A percentile compares a stretch with the other conserved stretches of the same genome.
Conservation (phyloP, 495 filamentous ascomycete genomes). For the Penicillium samsonianum region DNA sequence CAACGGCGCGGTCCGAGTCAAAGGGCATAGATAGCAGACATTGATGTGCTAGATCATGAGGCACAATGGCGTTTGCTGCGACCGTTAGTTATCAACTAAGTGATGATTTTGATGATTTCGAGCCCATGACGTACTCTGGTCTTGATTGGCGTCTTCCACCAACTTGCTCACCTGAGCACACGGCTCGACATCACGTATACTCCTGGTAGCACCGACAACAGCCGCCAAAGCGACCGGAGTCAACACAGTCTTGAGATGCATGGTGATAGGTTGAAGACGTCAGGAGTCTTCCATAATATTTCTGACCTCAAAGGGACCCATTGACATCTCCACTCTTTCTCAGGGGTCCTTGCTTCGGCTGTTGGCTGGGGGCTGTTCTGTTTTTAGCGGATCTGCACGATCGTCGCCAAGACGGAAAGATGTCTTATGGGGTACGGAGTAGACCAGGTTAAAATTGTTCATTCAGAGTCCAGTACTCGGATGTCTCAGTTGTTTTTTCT, state of each 20-base stretch:
- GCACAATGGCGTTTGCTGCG: slow-evolving; percentile 19
- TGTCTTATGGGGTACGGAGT: background rate
- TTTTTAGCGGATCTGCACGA: slow-evolving; percentile 28
- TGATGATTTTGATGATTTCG: background rate
- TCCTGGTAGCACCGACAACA: slow-evolving; percentile 15
- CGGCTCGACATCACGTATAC: slow-evolving; percentile 25
- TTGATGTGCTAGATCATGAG: slow-evolving; percentile 41
- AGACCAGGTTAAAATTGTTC: background rate
- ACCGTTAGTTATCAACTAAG: slow-evolving; percentile 18
- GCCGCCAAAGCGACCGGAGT: slow-evolving; percentile 19
- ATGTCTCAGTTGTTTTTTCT: slow-evolving; percentile 36
- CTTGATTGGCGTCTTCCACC: slow-evolving; percentile 21
- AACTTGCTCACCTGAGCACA: slow-evolving; percentile 29
- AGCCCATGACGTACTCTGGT: slow-evolving; percentile 17
- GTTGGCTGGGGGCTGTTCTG: slow-evolving; percentile 12
- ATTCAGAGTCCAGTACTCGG: slow-evolving; percentile 21
- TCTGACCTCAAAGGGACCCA: slow-evolving; percentile 1
- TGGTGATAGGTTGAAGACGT: slow-evolving; percentile 16
- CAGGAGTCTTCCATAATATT: slow-evolving; percentile 4
- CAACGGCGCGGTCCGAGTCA: slow-evolving; percentile 48
- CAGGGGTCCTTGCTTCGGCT: slow-evolving; percentile 30
- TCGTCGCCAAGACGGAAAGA: slow-evolving; percentile 24
- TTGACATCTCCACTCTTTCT: slow-evolving; percentile 18
- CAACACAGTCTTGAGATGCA: slow-evolving; percentile 24
- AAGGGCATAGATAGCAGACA: slow-evolving; percentile 62